Evolutionary conservation across 257 asterid species (phyloP).

Genomic region (Osmanthus fragrans): DNA sequence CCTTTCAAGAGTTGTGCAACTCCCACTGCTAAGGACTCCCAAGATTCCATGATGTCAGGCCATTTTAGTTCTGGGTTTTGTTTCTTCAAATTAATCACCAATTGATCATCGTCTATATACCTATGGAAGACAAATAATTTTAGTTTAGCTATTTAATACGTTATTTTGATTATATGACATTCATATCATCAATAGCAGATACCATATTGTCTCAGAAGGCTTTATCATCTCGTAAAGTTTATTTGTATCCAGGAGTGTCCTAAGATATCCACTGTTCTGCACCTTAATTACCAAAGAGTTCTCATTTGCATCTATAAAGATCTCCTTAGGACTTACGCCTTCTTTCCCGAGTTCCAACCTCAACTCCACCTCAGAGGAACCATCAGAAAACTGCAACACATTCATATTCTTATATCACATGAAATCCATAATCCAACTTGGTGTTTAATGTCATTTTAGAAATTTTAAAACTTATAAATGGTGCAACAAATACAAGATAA

Average conservation of each 20-base stretch:
- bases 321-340: constrained; percentile 52
- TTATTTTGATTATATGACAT: not conserved
- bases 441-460: not conserved
- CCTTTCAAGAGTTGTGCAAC: constrained; percentile 72
- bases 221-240: constrained; percentile 73
- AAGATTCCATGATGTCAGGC: constrained; percentile 94
- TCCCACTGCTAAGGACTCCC: constrained; percentile 87
- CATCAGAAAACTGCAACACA: constrained; percentile 72
- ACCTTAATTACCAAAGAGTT: constrained; percentile 65
- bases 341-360: constrained; percentile 68
- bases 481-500: not conserved
- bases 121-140: constrained; percentile 36
- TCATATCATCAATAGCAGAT: constrained; percentile 7
- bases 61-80: constrained; percentile 75
- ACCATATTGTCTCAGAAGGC: constrained; percentile 96
- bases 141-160: not conserved
- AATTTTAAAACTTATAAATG: not conserved
- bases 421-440: constrained; percentile 14
- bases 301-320: constrained; percentile 74
- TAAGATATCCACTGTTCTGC: constrained; percentile 49
- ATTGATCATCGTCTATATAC: constrained; percentile 82
- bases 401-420: constrained; percentile 14
- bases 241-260: constrained; percentile 68
- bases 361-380: constrained; percentile 79
- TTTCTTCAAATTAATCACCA: constrained; percentile 84